Conservation (phyloP, 768 basidiomycete species). For the Postia placenta region DNA sequence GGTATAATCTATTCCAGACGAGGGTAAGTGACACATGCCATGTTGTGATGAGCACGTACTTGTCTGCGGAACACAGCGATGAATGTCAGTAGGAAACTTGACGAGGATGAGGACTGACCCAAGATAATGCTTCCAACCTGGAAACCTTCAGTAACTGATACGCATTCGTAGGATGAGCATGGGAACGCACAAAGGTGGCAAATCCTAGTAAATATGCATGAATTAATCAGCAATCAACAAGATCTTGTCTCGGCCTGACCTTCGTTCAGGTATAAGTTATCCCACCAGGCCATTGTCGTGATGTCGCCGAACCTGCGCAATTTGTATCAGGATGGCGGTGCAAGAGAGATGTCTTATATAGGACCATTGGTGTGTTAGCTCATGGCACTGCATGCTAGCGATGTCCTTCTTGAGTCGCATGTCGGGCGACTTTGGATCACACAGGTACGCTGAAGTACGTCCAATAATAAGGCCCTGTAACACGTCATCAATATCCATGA, state of each 20-base stretch:
- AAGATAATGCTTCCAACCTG: slow-evolving; percentile 84
- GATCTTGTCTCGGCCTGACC: slow-evolving; percentile 30
- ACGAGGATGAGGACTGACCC: slow-evolving; percentile 36
- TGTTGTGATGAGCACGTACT: slow-evolving; percentile 29
- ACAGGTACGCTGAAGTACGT: slow-evolving; percentile 71
- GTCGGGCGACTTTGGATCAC: slow-evolving; percentile 72
- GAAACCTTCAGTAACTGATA: slow-evolving; percentile 2
- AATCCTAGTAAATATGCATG: slow-evolving; percentile 44
- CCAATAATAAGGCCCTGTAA: slow-evolving; percentile 79
- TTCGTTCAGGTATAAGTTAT: slow-evolving; percentile 78
- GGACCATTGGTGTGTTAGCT: slow-evolving; percentile 80
- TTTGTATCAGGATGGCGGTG: not conserved
- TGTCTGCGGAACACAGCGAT: slow-evolving; percentile 34
- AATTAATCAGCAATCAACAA: not conserved
- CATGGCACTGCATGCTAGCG: slow-evolving; percentile 75
- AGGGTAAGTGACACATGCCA: not conserved
- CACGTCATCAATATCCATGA: not conserved
- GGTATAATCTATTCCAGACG: slow-evolving; percentile 46
- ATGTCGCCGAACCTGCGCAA: slow-evolving; percentile 77
- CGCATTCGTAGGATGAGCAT: not conserved
- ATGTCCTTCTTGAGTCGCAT: slow-evolving; percentile 74
- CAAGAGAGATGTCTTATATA: not conserved
- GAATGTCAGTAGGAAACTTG: slow-evolving; percentile 10
- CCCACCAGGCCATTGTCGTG: slow-evolving; percentile 93
- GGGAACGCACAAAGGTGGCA: slow-evolving; percentile 59